Base-by-base conservation (phyloP, 2,329 filamentous ascomycete species). In the Fusarium duplospermum region DNA sequence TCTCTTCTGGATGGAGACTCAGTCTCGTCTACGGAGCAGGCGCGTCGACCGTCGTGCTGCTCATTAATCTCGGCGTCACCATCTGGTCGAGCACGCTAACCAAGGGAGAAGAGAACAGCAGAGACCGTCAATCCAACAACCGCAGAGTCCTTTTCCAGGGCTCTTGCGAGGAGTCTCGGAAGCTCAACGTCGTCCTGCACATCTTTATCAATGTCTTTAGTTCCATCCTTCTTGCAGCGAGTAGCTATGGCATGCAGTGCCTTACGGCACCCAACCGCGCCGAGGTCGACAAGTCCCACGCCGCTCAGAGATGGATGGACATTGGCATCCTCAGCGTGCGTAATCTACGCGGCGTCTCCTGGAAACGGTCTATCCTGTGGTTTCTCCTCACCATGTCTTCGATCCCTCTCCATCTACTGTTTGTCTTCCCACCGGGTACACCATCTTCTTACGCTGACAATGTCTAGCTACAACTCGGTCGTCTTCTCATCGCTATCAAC, bases 161-260 rank as follows among this genome's bases (percentile, higher is more conserved):
- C 1, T 67, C 64, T 18, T 70, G 67, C 54, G 9, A 29, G 6
- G 57, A 38, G 3, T 57, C 38, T 5, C 22, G 56, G 4, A 50
- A 10, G 8, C 8, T 64, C 27, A 73, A 73, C 27, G 52, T 57
- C 4, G 7, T 42, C 2, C 36, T 73, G 8, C 71, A 73, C 47
- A 22, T 73, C 2, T 14, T 62, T 35, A 73, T 73, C 54, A 73
- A 73, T 18, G n/a, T 71, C n/a, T 27, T 69, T 18, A 71, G 71
- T 36, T 65, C 69, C 2, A 18, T 66, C 2, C 65, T 73, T n/a
- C 54, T 73, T 0, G 68, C 65, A 2, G 65, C 64, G 0, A 82
- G 80, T 27, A 83, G 83, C 67, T 83, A 81, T 40, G 80, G 78
- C 40, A 82, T 82, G 79, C 82, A 83, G 38, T 74, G 78, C 2